Base-by-base conservation (phyloP, 208 protist genomes). In the Acanthamoeba lenticulata region DNA sequence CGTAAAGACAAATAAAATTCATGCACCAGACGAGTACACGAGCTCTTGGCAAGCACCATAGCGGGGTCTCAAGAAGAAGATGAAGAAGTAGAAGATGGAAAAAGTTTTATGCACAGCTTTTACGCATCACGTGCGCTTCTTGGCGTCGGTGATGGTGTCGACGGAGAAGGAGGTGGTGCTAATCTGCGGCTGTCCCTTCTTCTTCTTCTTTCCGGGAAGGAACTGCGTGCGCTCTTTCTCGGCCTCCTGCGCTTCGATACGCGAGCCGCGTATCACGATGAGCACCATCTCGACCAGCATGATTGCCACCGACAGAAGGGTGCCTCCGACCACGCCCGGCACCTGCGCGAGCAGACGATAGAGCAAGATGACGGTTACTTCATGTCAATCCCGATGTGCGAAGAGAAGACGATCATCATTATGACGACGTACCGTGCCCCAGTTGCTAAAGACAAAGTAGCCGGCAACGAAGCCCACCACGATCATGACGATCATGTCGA, bases 241-340 rank as follows among this genome's bases (percentile, higher is more conserved):
- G 52, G 42, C 83, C 49, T 90, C 83, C n/a, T 67, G 36, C 1
- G 29, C 27, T 27, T 90, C 83, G 42, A 72, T 90, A 34, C 40
- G 47, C 27, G 55, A 72, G 15, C 83, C 83, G n/a, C 83, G 47
- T 2, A 90, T 90, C 24, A 90, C 57, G 47, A 90, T 72, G 19
- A 90, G 27, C 34, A 42, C 32, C 83, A 90, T 90, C 57, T 90
- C 83, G 21, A 90, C 83, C 11, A 90, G 42, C 83, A 90, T 90
- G 36, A 90, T 67, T 17, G 36, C 83, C 1, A 90, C 57, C 0
- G 19, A 44, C 29, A 42, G 6, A n/a, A 90, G 15, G 29, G 57
- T 69, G 1, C 83, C 83, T n/a, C 55, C 83, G 34, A 90, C 67
- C 55, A 90, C 83, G 83, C 83, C 83, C 17, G 83, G 55, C 13